These are phyloP conservation scores for Barnettozyma populi DNA, from an alignment of 805 yeast genomes.

Conservation along the genomic window DNA sequence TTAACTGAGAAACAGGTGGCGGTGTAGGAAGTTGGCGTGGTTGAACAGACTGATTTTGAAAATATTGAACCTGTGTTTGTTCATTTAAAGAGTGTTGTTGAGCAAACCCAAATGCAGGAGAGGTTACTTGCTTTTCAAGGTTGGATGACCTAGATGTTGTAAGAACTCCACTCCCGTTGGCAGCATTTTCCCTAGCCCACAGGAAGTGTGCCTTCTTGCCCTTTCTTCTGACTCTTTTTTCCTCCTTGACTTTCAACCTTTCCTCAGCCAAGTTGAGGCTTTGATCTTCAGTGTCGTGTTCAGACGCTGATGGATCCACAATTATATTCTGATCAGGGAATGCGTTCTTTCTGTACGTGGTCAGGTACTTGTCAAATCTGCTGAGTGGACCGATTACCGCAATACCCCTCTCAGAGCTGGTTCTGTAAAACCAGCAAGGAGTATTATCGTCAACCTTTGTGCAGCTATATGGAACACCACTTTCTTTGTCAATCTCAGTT, in stretches of 20 bases:
- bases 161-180: neutral
- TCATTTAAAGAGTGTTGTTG: neutral
- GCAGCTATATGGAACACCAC: neutral
- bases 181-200: neutral
- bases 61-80: neutral
- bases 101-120: neutral
- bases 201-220: neutral
- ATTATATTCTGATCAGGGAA: neutral
- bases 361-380: neutral
- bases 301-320: neutral
- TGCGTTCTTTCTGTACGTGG: neutral
- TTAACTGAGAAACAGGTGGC: neutral
- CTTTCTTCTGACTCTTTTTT: neutral
- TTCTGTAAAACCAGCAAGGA: neutral
- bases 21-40: neutral
- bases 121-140: too few relatives aligned
- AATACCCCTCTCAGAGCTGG: neutral
- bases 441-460: neutral
- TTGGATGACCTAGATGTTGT: neutral
- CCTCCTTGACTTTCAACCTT: neutral
- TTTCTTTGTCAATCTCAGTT: neutral
- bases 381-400: neutral
- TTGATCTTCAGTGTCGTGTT: neutral
- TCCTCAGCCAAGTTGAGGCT: neutral
- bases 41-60: neutral